Evolutionary conservation across 306 rosid genomes (phyloP).

Genomic region (Trifolium dubium): DNA sequence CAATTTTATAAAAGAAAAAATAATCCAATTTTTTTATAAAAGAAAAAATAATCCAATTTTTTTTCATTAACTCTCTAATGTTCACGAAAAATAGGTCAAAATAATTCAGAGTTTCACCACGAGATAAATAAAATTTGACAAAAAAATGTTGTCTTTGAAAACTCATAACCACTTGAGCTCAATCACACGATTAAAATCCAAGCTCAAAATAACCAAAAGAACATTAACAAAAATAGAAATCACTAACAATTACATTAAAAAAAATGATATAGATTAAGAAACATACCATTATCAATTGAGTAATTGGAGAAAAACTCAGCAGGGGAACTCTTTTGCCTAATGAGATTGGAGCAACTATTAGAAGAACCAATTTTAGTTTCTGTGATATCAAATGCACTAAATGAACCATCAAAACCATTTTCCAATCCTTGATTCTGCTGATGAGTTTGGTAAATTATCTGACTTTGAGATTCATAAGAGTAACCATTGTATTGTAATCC

Average conservation of each 20-base stretch:
- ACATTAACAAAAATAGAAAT: neutral
- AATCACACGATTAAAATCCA: too few relatives aligned
- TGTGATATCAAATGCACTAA: too few relatives aligned
- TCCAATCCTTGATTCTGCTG: constrained; percentile 49
- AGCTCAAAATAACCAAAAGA: neutral
- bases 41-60: too few relatives aligned
- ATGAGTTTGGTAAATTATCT: constrained; percentile 49
- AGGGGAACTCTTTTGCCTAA: constrained; percentile 78
- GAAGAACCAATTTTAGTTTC: neutral
- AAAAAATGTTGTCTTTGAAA: too few relatives aligned
- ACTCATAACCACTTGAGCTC: too few relatives aligned
- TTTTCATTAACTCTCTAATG: too few relatives aligned
- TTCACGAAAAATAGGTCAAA: too few relatives aligned
- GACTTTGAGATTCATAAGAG: constrained; percentile 50
- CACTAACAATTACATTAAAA: neutral
- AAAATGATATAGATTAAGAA: neutral
- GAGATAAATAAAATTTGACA: too few relatives aligned
- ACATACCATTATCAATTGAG: constrained; percentile 59
- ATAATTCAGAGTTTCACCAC: too few relatives aligned
- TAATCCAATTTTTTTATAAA: too few relatives aligned
- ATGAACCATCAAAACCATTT: constrained; percentile 49
- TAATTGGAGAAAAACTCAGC: constrained; percentile 63
- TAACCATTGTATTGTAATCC: constrained; percentile 48
- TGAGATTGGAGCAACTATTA: constrained; percentile 55
- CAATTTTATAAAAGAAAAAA: too few relatives aligned